A percentile compares a stretch with the other conserved stretches of the same genome.
These are phyloP conservation scores for Magnusiomyces suaveolens DNA, from an alignment of 1,139 yeast genomes.

Conservation along the genomic window DNA sequence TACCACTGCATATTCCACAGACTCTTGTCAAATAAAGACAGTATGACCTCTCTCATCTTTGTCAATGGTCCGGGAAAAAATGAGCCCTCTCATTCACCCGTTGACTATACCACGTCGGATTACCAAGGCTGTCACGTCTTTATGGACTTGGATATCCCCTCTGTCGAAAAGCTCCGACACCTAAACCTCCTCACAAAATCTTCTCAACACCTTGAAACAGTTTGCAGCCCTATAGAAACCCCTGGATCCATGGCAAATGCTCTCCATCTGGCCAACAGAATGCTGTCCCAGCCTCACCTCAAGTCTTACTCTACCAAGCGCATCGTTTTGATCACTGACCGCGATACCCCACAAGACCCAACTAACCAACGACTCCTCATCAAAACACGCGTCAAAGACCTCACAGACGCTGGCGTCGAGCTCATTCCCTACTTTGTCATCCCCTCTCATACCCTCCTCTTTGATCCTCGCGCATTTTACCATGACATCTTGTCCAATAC, in stretches of 20 bases:
- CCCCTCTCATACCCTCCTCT: constrained; percentile 13
- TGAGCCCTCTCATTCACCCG: no score
- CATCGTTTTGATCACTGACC: constrained; percentile 1
- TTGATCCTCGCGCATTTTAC: constrained; percentile 35
- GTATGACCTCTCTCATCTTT: neutral
- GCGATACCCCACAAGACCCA: neutral
- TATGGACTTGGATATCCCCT: constrained; percentile 1
- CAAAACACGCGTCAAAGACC: constrained; percentile 18
- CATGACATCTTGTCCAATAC: constrained; percentile 34
- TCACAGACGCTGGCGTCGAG: constrained; percentile 43
- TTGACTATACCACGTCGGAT: neutral
- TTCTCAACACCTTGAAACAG: neutral
- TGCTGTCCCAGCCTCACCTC: neutral
- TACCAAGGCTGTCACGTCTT: neutral
- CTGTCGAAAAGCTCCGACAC: neutral
- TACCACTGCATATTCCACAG: neutral
- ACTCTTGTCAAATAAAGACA: neutral
- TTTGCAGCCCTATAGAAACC: neutral
- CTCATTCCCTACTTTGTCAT: constrained; percentile 58
- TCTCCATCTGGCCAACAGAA: neutral
- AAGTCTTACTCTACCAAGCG: neutral
- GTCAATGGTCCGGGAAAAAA: neutral
- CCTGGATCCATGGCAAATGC: neutral
- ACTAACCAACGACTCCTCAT: neutral
- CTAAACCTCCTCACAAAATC: neutral